Evolutionary conservation across 2,329 filamentous ascomycete genomes (phyloP), one percentile per base, ranked within the genome.

Genomic region (Trichoderma semiorbis): DNA sequence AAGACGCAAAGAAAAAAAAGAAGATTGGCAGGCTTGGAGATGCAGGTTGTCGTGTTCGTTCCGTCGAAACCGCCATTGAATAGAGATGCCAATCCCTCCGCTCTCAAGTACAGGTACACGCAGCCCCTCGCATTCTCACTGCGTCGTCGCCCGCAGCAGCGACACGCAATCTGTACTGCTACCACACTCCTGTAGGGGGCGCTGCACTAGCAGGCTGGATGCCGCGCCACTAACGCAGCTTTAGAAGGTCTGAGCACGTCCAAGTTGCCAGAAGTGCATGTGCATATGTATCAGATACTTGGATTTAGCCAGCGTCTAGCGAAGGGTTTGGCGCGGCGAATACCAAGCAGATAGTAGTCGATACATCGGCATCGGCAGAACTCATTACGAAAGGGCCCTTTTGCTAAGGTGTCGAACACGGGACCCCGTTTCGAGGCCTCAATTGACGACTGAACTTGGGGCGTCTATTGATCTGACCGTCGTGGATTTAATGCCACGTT

Each of bases 141-240:
- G 64, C 24, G 12, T 7, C 3, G 21, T 14, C 21, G 21, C n/a
- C 16, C 18, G 6, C 32, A 28, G 5, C 21, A 28, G 24, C 12
- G 16, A 24, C 18, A 21, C 12, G 14, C 7, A 6, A 7, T 14
- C 24, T 11, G 64, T 67, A 67, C 64, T 16, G 50, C 64, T 67
- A 67, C 64, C 18, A 12, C 24, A 30, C 7, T 16, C 10, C 12
- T 39, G 65, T 50, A 69, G 36, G 55, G 55, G 65, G 55, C 36
- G 36, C 24, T 39, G 28, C 65, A 60, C 65, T 69, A 69, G 55
- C 63, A 69, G 53, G 8, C 26, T 43, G 39, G 65, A 61, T 34
- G 55, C 53, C 65, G 53, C 65, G 55, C 65, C 65, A 60, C 65
- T 69, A 69, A 60, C 65, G 55, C 55, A 69, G 55, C 53, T 69